Base-by-base conservation (phyloP, 495 filamentous ascomycete species). In the Aspergillus bridgeri region DNA sequence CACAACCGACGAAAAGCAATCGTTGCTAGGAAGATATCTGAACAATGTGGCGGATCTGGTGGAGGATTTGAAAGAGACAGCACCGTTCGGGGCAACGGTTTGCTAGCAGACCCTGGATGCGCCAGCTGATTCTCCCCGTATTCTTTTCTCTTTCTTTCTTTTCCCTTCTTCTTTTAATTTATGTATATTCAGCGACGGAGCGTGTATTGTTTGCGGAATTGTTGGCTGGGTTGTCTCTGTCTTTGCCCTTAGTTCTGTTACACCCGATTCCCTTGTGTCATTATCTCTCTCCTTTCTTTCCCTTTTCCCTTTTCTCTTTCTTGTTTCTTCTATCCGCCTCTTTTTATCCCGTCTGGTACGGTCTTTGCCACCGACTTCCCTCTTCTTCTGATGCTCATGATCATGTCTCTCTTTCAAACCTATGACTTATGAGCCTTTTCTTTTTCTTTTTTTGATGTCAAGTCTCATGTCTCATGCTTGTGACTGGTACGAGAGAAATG, bases 1-100 rank as follows among this genome's bases (percentile, higher is more conserved):
- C 57, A 87, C 83, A 7, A 93, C 91, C 23, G 88, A 91, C 62
- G 89, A 95, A 70, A 98, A 98, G 76, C 92, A 96, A 75, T 79
- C 78, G 44, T 69, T 92, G 61, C 78, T 98, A 27, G 90, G 89
- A 22, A 73, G 85, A 57, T 92, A 94, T 72, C 72, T 98, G 54
- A 89, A 82, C 59, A 96, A 92, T 61, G 94, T 98, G 38, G 91
- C 96, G 58, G 91, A 93, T 64, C 75, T 98, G 62, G 87, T 98
- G 21, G 88, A 89, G 68, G 94, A 98, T 72, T 67, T 98, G 61
- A 87, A 87, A 65, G 91, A 90, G 75, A 91, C 87, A 53, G 86
- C 76, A 43, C 76, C 76, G 20, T 79, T 79, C 53, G 76, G 76
- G 23, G 72, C 75, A 11, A 75, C 75, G 21, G 75, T 79, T 38